These are phyloP conservation scores for Hyphodiscus hymeniophilus DNA, from an alignment of 495 filamentous ascomycete species.

Conservation along the genomic window DNA sequence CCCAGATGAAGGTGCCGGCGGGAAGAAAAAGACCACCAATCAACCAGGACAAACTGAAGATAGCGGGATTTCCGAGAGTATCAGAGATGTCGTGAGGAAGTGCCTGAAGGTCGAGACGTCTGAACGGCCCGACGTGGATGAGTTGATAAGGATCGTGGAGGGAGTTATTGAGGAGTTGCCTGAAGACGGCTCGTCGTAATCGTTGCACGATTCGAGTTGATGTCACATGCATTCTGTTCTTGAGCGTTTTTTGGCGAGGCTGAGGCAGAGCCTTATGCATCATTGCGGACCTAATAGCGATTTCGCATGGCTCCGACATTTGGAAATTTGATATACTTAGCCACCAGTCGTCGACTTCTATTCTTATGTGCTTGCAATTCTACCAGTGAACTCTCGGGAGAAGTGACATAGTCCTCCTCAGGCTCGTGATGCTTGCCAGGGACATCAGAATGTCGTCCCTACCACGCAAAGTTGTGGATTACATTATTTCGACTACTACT, in stretches of 20 bases:
- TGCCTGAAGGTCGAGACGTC: constrained; percentile 89
- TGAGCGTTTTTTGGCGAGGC: background rate
- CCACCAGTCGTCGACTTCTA: background rate
- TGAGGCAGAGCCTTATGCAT: constrained; percentile 1
- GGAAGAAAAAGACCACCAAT: constrained; percentile 35
- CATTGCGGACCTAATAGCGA: background rate
- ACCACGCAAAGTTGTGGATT: too few species aligned
- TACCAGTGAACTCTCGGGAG: too few species aligned
- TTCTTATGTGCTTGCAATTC: background rate
- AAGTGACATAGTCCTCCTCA: too few species aligned
- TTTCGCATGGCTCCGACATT: background rate
- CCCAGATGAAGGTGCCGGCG: constrained; percentile 63
- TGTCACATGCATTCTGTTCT: background rate
- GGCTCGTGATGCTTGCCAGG: too few species aligned
- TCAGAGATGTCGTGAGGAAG: constrained; percentile 77
- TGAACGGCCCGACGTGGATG: constrained; percentile 84
- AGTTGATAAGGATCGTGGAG: constrained; percentile 76
- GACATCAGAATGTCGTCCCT: too few species aligned
- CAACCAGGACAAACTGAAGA: constrained; percentile 24
- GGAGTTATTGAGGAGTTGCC: constrained; percentile 64
- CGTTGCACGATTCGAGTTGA: background rate
- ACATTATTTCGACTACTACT: too few species aligned
- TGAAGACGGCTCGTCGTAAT: constrained; percentile 37
- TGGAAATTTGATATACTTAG: background rate
- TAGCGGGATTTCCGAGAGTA: constrained; percentile 57